These are phyloP conservation scores for Tardiomyces depauwii DNA, from an alignment of 1,139 yeast species.

Conservation along the genomic window DNA sequence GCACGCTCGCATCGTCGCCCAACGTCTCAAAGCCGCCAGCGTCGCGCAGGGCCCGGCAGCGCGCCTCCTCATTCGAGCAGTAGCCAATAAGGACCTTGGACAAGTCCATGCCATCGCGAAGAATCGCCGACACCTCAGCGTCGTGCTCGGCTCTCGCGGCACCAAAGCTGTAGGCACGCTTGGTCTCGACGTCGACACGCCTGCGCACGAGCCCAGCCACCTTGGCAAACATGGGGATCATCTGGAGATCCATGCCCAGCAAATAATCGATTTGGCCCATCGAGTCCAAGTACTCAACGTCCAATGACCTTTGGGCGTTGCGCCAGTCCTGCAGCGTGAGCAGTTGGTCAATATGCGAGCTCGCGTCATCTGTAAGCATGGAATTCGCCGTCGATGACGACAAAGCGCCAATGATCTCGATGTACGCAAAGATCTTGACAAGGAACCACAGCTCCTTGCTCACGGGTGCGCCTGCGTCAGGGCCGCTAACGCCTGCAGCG, in stretches of 20 bases:
- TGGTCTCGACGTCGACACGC: slow-evolving; percentile 10
- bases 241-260: slow-evolving; percentile 42
- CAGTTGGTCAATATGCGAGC: not conserved
- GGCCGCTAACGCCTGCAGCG: no score
- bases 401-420: slow-evolving; percentile 56
- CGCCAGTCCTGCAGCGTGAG: not conserved
- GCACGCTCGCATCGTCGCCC: not conserved
- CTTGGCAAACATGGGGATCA: slow-evolving; percentile 39
- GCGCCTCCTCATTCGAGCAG: slow-evolving; percentile 1
- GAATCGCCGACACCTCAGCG: slow-evolving; percentile 2
- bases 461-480: not conserved
- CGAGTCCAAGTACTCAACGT: not conserved
- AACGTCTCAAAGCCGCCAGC: not conserved
- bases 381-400: slow-evolving; percentile 19
- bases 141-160: no score
- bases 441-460: slow-evolving; percentile 42
- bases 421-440: slow-evolving; percentile 59
- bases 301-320: not conserved
- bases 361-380: slow-evolving; percentile 12
- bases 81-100: not conserved
- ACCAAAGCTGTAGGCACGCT: not conserved
- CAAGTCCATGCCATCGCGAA: not conserved
- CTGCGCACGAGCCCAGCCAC: slow-evolving; percentile 33
- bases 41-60: not conserved
- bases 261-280: slow-evolving; percentile 37